Conservation (phyloP, 805 yeast species). For the Myxozyma vanderwaltii region DNA sequence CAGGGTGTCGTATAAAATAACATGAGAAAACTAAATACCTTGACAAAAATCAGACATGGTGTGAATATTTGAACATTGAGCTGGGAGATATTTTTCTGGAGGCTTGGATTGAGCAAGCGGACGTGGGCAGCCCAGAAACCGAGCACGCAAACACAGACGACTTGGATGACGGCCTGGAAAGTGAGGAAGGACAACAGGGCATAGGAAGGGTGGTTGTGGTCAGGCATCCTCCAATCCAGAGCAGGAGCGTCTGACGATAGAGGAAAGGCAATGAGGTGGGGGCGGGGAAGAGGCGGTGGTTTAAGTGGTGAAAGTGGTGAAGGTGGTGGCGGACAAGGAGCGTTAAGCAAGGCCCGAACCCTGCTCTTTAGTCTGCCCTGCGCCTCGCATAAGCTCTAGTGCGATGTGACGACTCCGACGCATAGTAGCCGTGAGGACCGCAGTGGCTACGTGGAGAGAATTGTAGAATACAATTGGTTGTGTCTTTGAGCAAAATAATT, state of each 20-base stretch:
- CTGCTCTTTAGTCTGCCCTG: background rate
- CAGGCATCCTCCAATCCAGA: background rate
- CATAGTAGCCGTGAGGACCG: too few relatives aligned
- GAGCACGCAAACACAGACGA: constrained; percentile 78
- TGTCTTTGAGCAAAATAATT: too few relatives aligned
- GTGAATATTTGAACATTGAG: constrained; percentile 91
- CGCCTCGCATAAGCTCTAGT: background rate
- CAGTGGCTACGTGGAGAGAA: too few relatives aligned
- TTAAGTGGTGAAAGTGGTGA: background rate
- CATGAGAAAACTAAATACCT: constrained; percentile 56
- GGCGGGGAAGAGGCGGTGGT: background rate
- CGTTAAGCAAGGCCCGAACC: background rate
- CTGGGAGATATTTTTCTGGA: constrained; percentile 74
- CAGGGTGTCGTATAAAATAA: too few relatives aligned
- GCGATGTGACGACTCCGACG: too few relatives aligned
- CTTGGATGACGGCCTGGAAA: constrained; percentile 88
- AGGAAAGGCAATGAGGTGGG: background rate
- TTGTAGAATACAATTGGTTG: too few relatives aligned
- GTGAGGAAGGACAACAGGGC: constrained; percentile 60
- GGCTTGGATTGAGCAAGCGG: constrained; percentile 66
- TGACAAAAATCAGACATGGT: constrained; percentile 90
- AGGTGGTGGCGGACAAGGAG: background rate
- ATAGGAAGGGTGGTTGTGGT: constrained; percentile 39
- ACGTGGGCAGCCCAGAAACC: constrained; percentile 83
- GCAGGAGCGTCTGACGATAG: background rate